These are phyloP conservation scores for Spathaspora gorwiae DNA, from an alignment of 805 yeast species.

Conservation along the genomic window DNA sequence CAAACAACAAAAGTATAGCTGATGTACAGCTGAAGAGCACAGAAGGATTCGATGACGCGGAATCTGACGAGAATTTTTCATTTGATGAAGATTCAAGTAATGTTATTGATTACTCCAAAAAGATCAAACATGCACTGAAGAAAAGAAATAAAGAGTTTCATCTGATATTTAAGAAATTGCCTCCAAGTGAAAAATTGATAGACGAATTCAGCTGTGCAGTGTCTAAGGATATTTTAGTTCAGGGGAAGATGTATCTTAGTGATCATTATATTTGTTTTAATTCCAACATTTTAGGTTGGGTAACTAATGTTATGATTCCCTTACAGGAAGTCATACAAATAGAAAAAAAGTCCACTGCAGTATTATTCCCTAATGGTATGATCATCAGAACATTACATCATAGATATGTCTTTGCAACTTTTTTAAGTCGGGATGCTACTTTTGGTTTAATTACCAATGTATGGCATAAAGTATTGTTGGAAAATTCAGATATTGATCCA, in stretches of 20 bases:
- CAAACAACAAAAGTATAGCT: neutral
- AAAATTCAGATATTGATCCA: conserved; percentile 15
- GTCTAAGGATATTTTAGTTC: conserved; percentile 60
- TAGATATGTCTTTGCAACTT: conserved; percentile 60
- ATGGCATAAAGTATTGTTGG: conserved; percentile 49
- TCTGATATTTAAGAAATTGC: conserved; percentile 50
- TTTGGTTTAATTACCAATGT: conserved; percentile 50
- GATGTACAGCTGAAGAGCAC: neutral
- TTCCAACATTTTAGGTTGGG: conserved; percentile 65
- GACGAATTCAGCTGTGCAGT: conserved; percentile 64
- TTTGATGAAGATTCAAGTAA: neutral
- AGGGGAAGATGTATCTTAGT: conserved; percentile 60
- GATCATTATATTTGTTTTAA: conserved; percentile 56
- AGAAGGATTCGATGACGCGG: neutral
- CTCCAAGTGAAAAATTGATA: conserved; percentile 48
- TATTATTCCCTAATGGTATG: conserved; percentile 67
- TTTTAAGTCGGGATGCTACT: conserved; percentile 55
- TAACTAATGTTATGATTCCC: conserved; percentile 54
- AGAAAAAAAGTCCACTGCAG: conserved; percentile 62
- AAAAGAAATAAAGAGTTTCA: conserved; percentile 61
- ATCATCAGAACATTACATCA: conserved; percentile 59
- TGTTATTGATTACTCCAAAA: conserved; percentile 10
- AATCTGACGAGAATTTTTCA: neutral
- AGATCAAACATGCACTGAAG: conserved; percentile 35
- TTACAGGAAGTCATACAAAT: conserved; percentile 58